Percentiles rank a stretch among this genome's conserved stretches.
Evolutionary conservation across 2,329 filamentous ascomycete species (phyloP).

Genomic region (Lomentospora prolificans): DNA sequence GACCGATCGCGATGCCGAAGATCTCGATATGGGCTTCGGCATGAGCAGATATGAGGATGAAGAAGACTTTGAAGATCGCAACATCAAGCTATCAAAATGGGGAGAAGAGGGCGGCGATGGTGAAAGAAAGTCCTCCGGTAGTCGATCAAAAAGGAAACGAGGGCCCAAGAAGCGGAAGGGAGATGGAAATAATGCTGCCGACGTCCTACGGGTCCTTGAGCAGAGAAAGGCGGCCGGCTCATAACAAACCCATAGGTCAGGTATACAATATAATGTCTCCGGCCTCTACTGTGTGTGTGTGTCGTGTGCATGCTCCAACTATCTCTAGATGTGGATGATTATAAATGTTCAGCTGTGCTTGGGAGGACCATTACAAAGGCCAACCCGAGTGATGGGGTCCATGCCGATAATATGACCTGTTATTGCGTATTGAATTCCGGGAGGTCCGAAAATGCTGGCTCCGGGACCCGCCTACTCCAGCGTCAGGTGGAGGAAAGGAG

Average conservation of each 20-base stretch:
- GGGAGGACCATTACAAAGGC: too few species aligned
- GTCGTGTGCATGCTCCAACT: too few species aligned
- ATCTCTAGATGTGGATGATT: too few species aligned
- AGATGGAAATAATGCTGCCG: constrained; percentile 66
- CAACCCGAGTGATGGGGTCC: too few species aligned
- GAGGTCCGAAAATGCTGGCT: background rate
- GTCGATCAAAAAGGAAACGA: constrained; percentile 52
- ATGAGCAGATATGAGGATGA: constrained; percentile 80
- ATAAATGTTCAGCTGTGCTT: too few species aligned
- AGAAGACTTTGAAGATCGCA: constrained; percentile 64
- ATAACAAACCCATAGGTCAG: background rate
- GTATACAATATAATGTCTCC: background rate
- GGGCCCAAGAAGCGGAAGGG: constrained; percentile 68
- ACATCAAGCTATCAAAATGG: constrained; percentile 60
- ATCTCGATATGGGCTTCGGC: constrained; percentile 92
- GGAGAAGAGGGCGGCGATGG: constrained; percentile 43
- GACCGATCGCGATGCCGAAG: constrained; percentile 72
- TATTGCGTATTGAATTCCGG: background rate
- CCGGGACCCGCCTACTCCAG: background rate
- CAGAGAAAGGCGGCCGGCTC: constrained; percentile 32
- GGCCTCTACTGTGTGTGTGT: background rate
- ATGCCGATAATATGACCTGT: too few species aligned
- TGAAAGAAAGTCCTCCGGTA: constrained; percentile 27
- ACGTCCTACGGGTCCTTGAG: constrained; percentile 74
- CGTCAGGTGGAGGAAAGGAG: background rate